Evolutionary conservation across 306 rosid genomes (phyloP).

Genomic region (Parietaria judaica): DNA sequence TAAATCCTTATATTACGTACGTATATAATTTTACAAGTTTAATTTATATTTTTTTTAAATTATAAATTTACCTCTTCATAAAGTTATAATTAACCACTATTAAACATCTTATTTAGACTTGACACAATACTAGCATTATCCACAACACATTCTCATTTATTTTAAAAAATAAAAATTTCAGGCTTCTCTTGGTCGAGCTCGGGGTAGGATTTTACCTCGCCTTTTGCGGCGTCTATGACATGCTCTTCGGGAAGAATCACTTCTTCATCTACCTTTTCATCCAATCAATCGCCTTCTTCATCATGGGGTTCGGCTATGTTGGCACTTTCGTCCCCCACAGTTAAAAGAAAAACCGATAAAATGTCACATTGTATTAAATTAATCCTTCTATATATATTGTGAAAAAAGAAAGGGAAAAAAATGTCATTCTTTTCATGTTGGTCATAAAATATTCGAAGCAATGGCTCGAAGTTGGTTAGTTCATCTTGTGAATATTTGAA

Average conservation of each 20-base stretch:
- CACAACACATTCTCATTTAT: too few relatives aligned
- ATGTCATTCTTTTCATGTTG: slow-evolving; percentile 37
- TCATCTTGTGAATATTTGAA: slow-evolving; percentile 50
- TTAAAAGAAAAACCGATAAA: slow-evolving; percentile 20
- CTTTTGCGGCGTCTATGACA: slow-evolving; percentile 58
- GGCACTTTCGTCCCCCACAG: slow-evolving; percentile 72
- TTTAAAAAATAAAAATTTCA: not conserved
- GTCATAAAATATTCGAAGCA: slow-evolving; percentile 35
- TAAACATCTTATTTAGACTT: too few relatives aligned
- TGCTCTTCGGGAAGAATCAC: slow-evolving; percentile 52
- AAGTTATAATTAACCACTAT: too few relatives aligned
- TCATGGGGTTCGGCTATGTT: slow-evolving; percentile 67
- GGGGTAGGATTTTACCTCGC: slow-evolving; percentile 59
- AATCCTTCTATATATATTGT: slow-evolving; percentile 26
- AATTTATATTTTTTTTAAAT: not conserved
- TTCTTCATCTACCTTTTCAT: slow-evolving; percentile 58
- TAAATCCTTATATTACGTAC: too few relatives aligned
- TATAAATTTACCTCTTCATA: not conserved
- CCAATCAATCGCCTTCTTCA: slow-evolving; percentile 64
- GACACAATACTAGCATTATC: too few relatives aligned
- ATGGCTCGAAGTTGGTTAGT: slow-evolving; percentile 24
- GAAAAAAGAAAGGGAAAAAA: slow-evolving; percentile 14
- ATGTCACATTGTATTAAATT: too few relatives aligned
- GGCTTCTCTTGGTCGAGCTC: slow-evolving; percentile 63
- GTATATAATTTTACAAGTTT: not conserved